phyloP scores from a whole-genome alignment of 2,329 filamentous ascomycete genomes.

The Huntiella decipiens region DNA sequence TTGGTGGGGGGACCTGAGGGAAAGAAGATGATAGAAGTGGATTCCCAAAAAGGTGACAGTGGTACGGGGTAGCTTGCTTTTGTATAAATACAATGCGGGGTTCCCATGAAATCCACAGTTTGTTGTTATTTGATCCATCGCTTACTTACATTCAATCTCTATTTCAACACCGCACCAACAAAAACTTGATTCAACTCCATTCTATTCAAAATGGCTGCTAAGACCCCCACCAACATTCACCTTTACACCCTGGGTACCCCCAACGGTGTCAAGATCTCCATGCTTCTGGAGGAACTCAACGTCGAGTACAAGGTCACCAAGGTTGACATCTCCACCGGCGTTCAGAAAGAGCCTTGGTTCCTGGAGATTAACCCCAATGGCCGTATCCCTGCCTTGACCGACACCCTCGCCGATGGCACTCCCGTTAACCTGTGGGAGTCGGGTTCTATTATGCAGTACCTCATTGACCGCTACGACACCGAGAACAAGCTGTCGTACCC shows the following conservation, averaged over 20 bases:
- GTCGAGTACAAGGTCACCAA: constrained; percentile 46
- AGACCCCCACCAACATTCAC: constrained; percentile 42
- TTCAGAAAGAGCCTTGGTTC: constrained; percentile 50
- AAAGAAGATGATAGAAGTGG: too few species aligned
- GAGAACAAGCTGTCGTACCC: constrained; percentile 73
- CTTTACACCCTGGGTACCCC: constrained; percentile 71
- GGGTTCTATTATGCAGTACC: constrained; percentile 67
- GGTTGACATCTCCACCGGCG: constrained; percentile 3
- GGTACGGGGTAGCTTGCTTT: too few species aligned
- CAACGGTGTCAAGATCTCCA: constrained; percentile 80
- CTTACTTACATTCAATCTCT: background rate
- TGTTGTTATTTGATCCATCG: too few species aligned
- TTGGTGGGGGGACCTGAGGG: too few species aligned
- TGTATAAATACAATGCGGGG: too few species aligned
- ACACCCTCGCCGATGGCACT: constrained; percentile 55
- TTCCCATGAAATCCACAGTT: too few species aligned
- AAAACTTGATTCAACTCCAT: background rate
- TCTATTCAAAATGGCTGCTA: constrained; percentile 22
- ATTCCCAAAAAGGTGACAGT: too few species aligned
- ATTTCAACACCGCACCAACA: background rate
- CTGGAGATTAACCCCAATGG: constrained; percentile 85
- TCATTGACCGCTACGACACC: constrained; percentile 62
- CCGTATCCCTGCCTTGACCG: constrained; percentile 72
- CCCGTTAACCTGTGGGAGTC: constrained; percentile 64
- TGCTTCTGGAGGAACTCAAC: constrained; percentile 68